Percentiles rank a stretch among this genome's conserved stretches.
phyloP scores from a whole-genome alignment of 257 asterid species.

The Datura wrightii region DNA sequence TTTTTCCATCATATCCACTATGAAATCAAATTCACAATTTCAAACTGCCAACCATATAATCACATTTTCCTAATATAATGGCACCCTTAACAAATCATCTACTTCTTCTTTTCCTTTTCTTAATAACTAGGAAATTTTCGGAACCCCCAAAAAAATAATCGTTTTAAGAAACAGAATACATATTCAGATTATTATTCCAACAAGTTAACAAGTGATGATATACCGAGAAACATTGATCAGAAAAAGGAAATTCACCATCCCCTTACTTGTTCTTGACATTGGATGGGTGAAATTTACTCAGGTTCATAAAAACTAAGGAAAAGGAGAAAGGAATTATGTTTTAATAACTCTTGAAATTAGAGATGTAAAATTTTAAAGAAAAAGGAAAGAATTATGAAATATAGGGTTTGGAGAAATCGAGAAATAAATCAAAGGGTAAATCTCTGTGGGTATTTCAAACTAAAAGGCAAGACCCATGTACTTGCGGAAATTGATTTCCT shows the following conservation, averaged over 20 bases:
- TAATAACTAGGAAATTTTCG: too few relatives aligned
- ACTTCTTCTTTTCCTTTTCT: too few relatives aligned
- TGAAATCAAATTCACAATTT: background rate
- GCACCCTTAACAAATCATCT: background rate
- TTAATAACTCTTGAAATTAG: background rate
- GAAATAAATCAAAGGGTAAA: background rate
- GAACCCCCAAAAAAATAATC: too few relatives aligned
- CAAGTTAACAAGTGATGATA: too few relatives aligned
- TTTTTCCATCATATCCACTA: constrained; percentile 22
- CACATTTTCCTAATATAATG: too few relatives aligned
- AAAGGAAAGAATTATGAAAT: background rate
- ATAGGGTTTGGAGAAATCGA: background rate
- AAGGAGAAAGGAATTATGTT: too few relatives aligned
- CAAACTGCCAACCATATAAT: background rate
- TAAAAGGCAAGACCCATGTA: background rate
- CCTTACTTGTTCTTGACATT: too few relatives aligned
- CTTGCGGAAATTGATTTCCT: background rate
- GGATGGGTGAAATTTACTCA: too few relatives aligned
- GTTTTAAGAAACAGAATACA: too few relatives aligned
- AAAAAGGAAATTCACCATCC: too few relatives aligned
- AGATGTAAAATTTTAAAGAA: background rate
- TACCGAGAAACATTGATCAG: too few relatives aligned
- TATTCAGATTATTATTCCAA: too few relatives aligned
- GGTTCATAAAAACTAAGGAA: background rate
- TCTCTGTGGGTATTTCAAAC: background rate